Conservation (phyloP, 106 monocot species). For the Xerophyta viscosa region DNA sequence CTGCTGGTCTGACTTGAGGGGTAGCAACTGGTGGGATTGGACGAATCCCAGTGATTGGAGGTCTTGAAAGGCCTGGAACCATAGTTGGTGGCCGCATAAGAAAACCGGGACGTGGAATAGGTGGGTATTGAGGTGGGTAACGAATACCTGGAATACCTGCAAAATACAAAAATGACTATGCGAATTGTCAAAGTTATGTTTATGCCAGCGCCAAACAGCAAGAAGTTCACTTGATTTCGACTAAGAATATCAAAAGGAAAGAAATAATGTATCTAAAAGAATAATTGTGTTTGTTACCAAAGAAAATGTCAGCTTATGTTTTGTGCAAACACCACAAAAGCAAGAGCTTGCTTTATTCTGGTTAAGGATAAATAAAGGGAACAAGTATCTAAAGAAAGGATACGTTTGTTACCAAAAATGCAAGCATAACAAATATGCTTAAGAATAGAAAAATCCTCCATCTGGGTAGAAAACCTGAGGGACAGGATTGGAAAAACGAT, state of each 20-base stretch:
- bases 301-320: too few relatives aligned
- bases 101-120: conserved; percentile 62
- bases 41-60: conserved; percentile 53
- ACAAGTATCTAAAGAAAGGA: too few relatives aligned
- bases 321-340: too few relatives aligned
- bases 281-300: neutral
- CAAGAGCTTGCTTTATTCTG: too few relatives aligned
- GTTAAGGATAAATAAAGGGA: too few relatives aligned
- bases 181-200: conserved; percentile 44
- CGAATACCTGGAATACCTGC: conserved; percentile 83
- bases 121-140: conserved; percentile 62
- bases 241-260: neutral
- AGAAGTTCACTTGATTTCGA: conserved; percentile 40
- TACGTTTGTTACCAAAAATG: conserved; percentile 50
- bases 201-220: conserved; percentile 2
- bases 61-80: conserved; percentile 43
- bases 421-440: conserved; percentile 36
- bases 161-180: conserved; percentile 53
- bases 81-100: conserved; percentile 48
- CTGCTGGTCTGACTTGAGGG: conserved; percentile 47
- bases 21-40: conserved; percentile 39
- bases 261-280: neutral
- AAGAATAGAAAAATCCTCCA: conserved; percentile 34
- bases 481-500: conserved; percentile 21
- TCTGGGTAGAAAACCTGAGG: conserved; percentile 42